These are phyloP conservation scores for Mycena floridula DNA, from an alignment of 768 basidiomycete species.

Conservation along the genomic window DNA sequence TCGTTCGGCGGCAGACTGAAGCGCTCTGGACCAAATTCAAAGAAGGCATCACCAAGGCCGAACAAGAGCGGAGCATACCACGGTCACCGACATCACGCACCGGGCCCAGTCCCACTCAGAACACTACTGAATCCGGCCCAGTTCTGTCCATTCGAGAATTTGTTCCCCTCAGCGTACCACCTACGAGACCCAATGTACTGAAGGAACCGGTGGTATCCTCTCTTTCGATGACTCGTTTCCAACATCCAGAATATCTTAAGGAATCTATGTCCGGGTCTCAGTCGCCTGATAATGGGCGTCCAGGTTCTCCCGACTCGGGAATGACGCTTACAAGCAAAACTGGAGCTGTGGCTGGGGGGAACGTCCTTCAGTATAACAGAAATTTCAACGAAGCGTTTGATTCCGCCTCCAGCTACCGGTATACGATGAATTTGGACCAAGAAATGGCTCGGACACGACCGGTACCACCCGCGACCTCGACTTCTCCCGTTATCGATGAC, in stretches of 20 bases:
- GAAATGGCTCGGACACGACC: slow-evolving; percentile 29
- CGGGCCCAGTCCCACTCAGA: background rate
- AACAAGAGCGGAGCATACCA: slow-evolving; percentile 26
- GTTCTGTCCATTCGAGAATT: slow-evolving; percentile 48
- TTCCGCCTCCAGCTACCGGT: slow-evolving; percentile 39
- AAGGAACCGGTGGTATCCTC: slow-evolving; percentile 45
- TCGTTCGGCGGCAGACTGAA: slow-evolving; percentile 53
- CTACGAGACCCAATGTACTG: slow-evolving; percentile 30
- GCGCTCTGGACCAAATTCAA: slow-evolving; percentile 56
- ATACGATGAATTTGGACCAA: slow-evolving; percentile 36
- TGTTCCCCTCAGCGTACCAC: slow-evolving; percentile 39
- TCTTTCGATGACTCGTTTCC: slow-evolving; percentile 57
- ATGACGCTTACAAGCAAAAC: slow-evolving; percentile 22
- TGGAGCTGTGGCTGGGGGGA: slow-evolving; percentile 9
- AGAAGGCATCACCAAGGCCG: slow-evolving; percentile 37
- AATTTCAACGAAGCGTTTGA: slow-evolving; percentile 34
- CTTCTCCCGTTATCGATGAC: too few species aligned
- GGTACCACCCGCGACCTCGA: background rate
- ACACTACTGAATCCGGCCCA: slow-evolving; percentile 8
- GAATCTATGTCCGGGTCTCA: slow-evolving; percentile 3
- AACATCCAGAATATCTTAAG: slow-evolving; percentile 32
- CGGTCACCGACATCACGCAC: slow-evolving; percentile 7
- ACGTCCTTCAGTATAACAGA: slow-evolving; percentile 34
- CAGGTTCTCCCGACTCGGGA: slow-evolving; percentile 13
- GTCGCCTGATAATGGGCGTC: slow-evolving; percentile 8